Evolutionary conservation across 768 basidiomycete species (phyloP), one percentile per base, ranked within the genome.

Genomic region (Leucogyrophana mollusca): DNA sequence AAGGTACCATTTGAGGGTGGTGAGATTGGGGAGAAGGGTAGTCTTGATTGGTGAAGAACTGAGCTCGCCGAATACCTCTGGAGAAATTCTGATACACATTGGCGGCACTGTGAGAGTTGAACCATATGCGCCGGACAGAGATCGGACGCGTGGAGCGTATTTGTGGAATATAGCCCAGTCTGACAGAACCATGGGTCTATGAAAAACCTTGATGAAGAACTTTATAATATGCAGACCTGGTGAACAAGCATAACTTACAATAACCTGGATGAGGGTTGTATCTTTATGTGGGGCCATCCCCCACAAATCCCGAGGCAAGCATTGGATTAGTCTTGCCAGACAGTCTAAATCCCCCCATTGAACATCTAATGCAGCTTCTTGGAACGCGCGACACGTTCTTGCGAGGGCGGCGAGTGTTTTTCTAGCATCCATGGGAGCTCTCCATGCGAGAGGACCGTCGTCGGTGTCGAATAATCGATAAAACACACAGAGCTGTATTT

Each of bases 101-200:
- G 36, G 14, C 7, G 10, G 18, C 10, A 37, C 5, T 3, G 4
- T 17, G n/a, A n/a, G n/a, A n/a, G n/a, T n/a, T n/a, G n/a, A n/a
- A n/a, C n/a, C n/a, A n/a, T n/a, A n/a, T n/a, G n/a, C n/a, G n/a
- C 40, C n/a, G 10, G 11, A 24, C 27, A 62, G n/a, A 20, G 9
- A 7, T 22, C 50, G 61, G 35, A 64, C 23, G 20, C 62, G 54
- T 30, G 43, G 43, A 9, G 62, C 58, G 48, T 66, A 64, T 40
- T 18, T 51, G 14, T 45, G 62, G 42, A 65, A 64, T 20, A 53
- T 47, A 13, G 52, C 49, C 62, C 64, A 64, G 48, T 64, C 64
- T 34, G 33, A 53, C 8, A 59, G 36, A 10, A 53, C 52, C 62
- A 64, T 62, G 34, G 59, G 46, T 22, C 62, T 55, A 36, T 46